Percentiles rank a stretch among this genome's conserved stretches.
Conservation (phyloP, 352 stramenopile species). For the Thalassiosira hispida region DNA sequence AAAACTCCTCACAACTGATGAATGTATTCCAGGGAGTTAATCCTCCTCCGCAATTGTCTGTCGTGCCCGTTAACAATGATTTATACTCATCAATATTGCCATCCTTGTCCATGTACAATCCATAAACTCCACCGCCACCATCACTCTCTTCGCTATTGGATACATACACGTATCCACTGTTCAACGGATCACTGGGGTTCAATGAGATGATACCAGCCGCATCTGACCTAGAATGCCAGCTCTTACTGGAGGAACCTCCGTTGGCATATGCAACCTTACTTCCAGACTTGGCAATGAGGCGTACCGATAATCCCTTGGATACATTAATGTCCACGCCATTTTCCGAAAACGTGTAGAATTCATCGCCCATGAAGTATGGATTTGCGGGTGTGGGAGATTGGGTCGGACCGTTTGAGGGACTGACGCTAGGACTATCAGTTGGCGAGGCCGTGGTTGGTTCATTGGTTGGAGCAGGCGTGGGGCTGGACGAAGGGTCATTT, state of each 20-base stretch:
- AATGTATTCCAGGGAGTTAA: constrained; percentile 61
- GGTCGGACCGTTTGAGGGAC: no score
- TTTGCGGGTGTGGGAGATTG: not conserved
- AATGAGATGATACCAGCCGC: constrained; percentile 36
- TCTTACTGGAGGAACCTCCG: constrained; percentile 32
- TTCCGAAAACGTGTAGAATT: constrained; percentile 4
- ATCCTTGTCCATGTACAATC: constrained; percentile 61
- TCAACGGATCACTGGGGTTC: constrained; percentile 14
- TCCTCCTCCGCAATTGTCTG: constrained; percentile 59
- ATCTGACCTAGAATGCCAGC: constrained; percentile 60
- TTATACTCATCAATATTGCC: constrained; percentile 62
- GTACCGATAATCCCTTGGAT: constrained; percentile 36
- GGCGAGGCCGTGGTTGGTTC: no score
- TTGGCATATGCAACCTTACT: constrained; percentile 37
- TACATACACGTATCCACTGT: constrained; percentile 65
- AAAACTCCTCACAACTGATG: constrained; percentile 51
- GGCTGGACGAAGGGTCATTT: no score
- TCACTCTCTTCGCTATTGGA: constrained; percentile 48
- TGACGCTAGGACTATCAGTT: no score
- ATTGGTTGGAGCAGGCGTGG: no score
- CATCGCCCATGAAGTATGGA: not conserved
- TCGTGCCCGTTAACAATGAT: constrained; percentile 45
- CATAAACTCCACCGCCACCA: constrained; percentile 58
- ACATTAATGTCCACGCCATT: constrained; percentile 48
- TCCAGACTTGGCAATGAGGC: constrained; percentile 45